phyloP scores from a whole-genome alignment of 2,329 filamentous ascomycete genomes.

The Fusarium buxicola region DNA sequence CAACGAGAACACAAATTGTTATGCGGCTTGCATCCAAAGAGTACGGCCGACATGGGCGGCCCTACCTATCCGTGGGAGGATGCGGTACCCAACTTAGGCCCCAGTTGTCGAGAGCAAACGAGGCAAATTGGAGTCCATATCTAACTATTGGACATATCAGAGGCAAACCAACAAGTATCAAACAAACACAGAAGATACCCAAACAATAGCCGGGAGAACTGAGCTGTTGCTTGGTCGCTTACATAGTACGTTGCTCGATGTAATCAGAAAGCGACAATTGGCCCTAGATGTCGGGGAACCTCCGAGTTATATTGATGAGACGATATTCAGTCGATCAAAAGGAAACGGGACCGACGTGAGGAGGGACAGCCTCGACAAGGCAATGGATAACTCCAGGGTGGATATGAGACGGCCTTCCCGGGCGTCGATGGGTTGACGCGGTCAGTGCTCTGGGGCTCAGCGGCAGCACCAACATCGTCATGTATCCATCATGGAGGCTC shows the following conservation, averaged over 20 bases:
- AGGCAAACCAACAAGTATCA: constrained; percentile 3
- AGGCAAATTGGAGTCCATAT: neutral
- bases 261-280: constrained; percentile 6
- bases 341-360: constrained; percentile 16
- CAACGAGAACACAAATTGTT: constrained; percentile 27
- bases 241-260: neutral
- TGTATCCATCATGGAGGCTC: constrained; percentile 26
- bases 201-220: neutral
- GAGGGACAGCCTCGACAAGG: constrained; percentile 4
- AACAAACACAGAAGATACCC: neutral
- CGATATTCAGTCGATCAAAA: constrained; percentile 3
- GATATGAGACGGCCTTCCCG: constrained; percentile 25
- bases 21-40: constrained; percentile 13
- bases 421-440: constrained; percentile 25
- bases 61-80: constrained; percentile 1
- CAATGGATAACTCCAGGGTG: constrained; percentile 15
- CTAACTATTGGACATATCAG: neutral
- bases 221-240: neutral
- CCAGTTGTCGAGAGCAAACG: constrained; percentile 8
- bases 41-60: constrained; percentile 11
- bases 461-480: constrained; percentile 22
- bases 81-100: constrained; percentile 2
- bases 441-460: constrained; percentile 34
- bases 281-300: neutral
- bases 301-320: constrained; percentile 4